Percentiles rank a stretch among this genome's conserved stretches.
phyloP scores from a whole-genome alignment of 176 grass and related monocot species.

The Urochloa ruziziensis region DNA sequence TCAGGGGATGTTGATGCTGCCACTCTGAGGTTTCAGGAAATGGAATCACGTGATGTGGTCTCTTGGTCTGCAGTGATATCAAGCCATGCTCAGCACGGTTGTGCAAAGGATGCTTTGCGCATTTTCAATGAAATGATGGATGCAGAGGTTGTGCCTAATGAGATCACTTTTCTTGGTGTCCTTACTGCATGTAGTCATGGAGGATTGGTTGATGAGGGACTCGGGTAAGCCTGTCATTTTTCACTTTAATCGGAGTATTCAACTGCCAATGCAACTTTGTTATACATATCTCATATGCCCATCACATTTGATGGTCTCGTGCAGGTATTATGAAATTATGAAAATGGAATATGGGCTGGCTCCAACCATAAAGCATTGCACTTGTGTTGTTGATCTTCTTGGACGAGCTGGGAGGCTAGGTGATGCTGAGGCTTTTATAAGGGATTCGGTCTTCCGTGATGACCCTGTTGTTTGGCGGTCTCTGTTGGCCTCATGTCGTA shows the following conservation, averaged over 20 bases:
- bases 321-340: conserved; percentile 71
- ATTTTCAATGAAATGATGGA: conserved; percentile 57
- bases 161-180: conserved; percentile 71
- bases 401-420: conserved; percentile 67
- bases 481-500: conserved; percentile 66
- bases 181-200: conserved; percentile 83
- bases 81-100: conserved; percentile 71
- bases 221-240: conserved; percentile 36
- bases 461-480: conserved; percentile 55
- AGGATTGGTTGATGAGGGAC: conserved; percentile 73
- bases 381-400: conserved; percentile 78
- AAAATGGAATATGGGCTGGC: conserved; percentile 40
- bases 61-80: conserved; percentile 85
- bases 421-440: conserved; percentile 62
- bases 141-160: conserved; percentile 50
- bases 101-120: conserved; percentile 47
- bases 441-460: conserved; percentile 43
- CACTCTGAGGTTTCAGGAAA: conserved; percentile 60
- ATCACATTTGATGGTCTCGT: conserved; percentile 15
- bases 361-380: conserved; percentile 58
- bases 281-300: neutral
- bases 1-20: conserved; percentile 68
- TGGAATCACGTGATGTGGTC: conserved; percentile 53
- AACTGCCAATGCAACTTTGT: neutral
- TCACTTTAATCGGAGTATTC: neutral